Percentiles rank a stretch among this genome's conserved stretches.
These are phyloP conservation scores for Cystofilobasidium capitatum DNA, from an alignment of 768 basidiomycete species.

Conservation along the genomic window DNA sequence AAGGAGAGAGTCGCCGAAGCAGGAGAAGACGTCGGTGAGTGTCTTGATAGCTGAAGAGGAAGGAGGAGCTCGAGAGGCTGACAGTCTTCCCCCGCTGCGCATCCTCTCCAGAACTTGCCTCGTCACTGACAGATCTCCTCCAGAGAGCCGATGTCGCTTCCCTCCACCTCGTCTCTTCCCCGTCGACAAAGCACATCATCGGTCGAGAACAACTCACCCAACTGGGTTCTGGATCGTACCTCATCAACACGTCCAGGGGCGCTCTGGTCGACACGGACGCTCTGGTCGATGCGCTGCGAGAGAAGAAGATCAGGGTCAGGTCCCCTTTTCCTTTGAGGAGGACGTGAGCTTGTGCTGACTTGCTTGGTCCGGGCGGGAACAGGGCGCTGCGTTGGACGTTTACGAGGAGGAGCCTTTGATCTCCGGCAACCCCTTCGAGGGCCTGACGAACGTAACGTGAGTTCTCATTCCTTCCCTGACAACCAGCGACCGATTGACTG, in stretches of 20 bases:
- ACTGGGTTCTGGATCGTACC: constrained; percentile 53
- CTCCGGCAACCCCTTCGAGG: constrained; percentile 11
- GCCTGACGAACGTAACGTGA: constrained; percentile 12
- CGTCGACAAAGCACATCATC: constrained; percentile 48
- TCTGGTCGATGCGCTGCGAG: constrained; percentile 46
- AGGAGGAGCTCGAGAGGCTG: background rate
- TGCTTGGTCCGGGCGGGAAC: background rate
- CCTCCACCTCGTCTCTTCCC: constrained; percentile 53
- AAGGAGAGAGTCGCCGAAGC: constrained; percentile 49
- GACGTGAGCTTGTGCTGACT: background rate
- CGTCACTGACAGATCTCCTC: constrained; percentile 51
- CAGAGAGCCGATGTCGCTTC: constrained; percentile 52
- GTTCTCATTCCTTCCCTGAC: background rate
- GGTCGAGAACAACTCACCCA: constrained; percentile 45
- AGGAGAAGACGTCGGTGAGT: constrained; percentile 46
- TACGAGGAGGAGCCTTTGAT: constrained; percentile 18
- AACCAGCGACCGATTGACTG: background rate
- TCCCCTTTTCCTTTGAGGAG: too few relatives aligned
- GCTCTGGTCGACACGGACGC: constrained; percentile 56
- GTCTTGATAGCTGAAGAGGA: too few relatives aligned
- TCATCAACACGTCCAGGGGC: constrained; percentile 61
- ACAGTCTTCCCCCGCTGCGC: background rate
- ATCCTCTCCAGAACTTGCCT: constrained; percentile 13
- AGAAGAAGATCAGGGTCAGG: constrained; percentile 41
- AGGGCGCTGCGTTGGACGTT: constrained; percentile 23